A percentile compares a stretch with the other conserved stretches of the same genome.
Conservation (phyloP, 768 basidiomycete species). For the Phanerodontia chrysosporium region DNA sequence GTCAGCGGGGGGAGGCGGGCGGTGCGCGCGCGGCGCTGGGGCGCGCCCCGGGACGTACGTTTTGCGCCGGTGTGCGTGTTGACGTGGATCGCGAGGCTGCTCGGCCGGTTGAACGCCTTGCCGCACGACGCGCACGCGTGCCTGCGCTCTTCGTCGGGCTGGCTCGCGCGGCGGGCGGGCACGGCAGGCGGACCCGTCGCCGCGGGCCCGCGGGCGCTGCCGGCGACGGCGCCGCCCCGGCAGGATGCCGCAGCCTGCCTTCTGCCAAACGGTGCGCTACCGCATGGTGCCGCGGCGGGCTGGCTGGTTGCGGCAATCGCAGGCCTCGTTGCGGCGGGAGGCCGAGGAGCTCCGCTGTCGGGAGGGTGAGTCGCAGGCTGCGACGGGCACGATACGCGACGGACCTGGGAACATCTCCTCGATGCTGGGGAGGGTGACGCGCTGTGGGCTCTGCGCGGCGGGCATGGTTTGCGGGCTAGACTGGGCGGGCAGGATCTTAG, state of each 20-base stretch:
- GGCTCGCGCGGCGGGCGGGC: too few relatives aligned
- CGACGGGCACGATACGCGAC: background rate
- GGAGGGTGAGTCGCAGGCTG: background rate
- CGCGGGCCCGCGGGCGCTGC: too few relatives aligned
- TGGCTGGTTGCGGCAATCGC: background rate
- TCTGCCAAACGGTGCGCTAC: background rate
- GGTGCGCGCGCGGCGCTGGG: background rate
- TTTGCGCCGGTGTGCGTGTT: slow-evolving; percentile 68
- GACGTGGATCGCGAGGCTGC: slow-evolving; percentile 60
- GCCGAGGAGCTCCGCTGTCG: slow-evolving; percentile 5
- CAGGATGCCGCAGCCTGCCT: too few relatives aligned
- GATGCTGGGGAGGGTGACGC: slow-evolving; percentile 24
- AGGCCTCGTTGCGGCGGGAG: background rate
- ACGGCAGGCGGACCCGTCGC: too few relatives aligned
- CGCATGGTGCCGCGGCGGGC: background rate
- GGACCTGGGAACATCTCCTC: slow-evolving; percentile 27
- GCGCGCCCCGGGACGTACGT: too few relatives aligned
- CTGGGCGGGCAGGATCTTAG: background rate
- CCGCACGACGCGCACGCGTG: background rate
- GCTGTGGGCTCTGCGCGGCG: background rate
- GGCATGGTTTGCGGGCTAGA: background rate
- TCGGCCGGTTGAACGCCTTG: slow-evolving; percentile 55
- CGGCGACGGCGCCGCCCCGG: background rate
- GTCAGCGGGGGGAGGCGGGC: too few relatives aligned
- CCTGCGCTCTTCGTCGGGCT: background rate